Base-by-base conservation (phyloP, 306 rosid species). In the Fragaria iinumae region DNA sequence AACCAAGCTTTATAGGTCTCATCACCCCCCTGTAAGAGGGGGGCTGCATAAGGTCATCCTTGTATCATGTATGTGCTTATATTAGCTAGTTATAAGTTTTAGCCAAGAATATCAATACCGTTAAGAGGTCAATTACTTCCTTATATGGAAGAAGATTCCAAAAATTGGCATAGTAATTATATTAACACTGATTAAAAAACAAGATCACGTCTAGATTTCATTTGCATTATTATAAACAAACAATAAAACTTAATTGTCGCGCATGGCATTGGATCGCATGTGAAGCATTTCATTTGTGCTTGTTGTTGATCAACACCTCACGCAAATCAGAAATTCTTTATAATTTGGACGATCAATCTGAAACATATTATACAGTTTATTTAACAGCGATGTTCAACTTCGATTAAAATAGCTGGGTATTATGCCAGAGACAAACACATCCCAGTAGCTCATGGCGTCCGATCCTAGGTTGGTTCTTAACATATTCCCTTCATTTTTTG, bases 241-340 rank as follows among this genome's bases (percentile, higher is more conserved):
- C 10, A 21, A 23, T 1, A 11, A 1, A 41, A 44, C 11, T 44
- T 9, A 44, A 23, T 17, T 77, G 69, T 68, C 75, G 50, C 21
- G 14, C 57, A 77, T 20, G 74, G 43, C 57, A 17, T 43, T 56
- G 53, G 11, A 23, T 68, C 32, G 47, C 56, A 77, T 67, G 44
- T 52, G 71, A 44, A 29, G 60, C 45, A 20, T 3, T 62, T 21
- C 47, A 10, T 43, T n/a, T 45, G 6, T 45, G 55, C 56, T 44
- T 57, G 56, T 39, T 73, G 77, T 59, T 59, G 77, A 23, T 73
- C 77, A 23, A n/a, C 68, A 73, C 41, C 11, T 25, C 68, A 41
- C 3, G 41, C 55, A 73, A 50, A 23, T 18, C 39, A 13, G 18
- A 32, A 63, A 0, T 62, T 62, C 6, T 13, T 62, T 62, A 23